Base-by-base conservation (phyloP, 768 basidiomycete genomes). In the Dentipellis sp. region DNA sequence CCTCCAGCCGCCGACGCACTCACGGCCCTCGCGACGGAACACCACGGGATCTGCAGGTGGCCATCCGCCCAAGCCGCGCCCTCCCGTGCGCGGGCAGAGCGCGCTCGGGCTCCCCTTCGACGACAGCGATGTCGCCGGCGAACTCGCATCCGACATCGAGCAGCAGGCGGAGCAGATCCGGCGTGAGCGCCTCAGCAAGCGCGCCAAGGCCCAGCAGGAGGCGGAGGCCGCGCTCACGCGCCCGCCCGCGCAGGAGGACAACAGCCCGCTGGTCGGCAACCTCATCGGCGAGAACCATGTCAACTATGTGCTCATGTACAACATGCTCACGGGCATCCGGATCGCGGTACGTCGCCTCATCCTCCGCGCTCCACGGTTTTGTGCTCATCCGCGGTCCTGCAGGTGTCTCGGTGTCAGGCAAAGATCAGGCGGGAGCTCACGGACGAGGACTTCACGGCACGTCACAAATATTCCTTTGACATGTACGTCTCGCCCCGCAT, bases 251-350 rank as follows among this genome's bases (percentile, higher is more conserved):
- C 51, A 83, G 78, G 11, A 68, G 64, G 19, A 63, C 59, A 11
- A 56, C 58, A 11, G 63, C 63, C 38, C 58, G 55, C 36, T 94
- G 11, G 91, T 97, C 0, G 97, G 97, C 0, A 98, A 98, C 68
- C 73, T 98, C 62, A 97, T 99, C 61, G 91, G 93, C n/a, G 94
- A 97, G 68, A 95, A 84, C 65, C 97, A 99, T 71, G 94, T 88
- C 69, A 99, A 99, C 74, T 99, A 97, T 63, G 91, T 98, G 57
- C 74, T 99, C 65, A 98, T 98, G 97, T 99, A 98, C 75, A 98
- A 99, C 75, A 99, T 99, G 97, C 78, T 99, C 65, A 99, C 97
- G 4, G 97, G 97, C 4, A 99, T 99, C 59, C 82, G 97, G 42
- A 93, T 94, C 63, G 94, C 86, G 29, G 94, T 92, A 64, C 66